phyloP scores from a whole-genome alignment of 371 early-diverging fungal genomes.

The Apophysomyces sp. region DNA sequence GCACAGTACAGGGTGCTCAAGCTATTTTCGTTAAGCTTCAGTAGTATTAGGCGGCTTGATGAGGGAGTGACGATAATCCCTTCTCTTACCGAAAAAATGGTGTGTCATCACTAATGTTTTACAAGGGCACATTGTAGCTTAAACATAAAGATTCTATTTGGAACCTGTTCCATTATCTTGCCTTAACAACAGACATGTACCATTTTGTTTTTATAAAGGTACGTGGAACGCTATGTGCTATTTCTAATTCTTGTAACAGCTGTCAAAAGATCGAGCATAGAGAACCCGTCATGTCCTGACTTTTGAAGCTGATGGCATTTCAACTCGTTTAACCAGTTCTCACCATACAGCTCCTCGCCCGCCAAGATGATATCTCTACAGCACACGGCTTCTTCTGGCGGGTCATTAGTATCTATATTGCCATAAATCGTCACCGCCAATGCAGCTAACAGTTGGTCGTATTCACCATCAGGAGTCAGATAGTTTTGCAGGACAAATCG shows the following conservation, averaged over 20 bases:
- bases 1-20: too few relatives aligned
- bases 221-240: not conserved
- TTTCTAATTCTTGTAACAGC: not conserved
- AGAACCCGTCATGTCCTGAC: not conserved
- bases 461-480: not conserved
- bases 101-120: too few relatives aligned
- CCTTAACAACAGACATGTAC: too few relatives aligned
- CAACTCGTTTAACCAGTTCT: not conserved
- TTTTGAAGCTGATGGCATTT: not conserved
- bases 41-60: too few relatives aligned
- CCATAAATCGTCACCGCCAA: not conserved
- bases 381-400: not conserved
- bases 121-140: too few relatives aligned
- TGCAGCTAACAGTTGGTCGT: not conserved
- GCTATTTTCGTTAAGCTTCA: too few relatives aligned
- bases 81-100: too few relatives aligned
- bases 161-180: too few relatives aligned
- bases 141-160: too few relatives aligned
- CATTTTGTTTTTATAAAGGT: not conserved
- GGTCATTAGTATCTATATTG: not conserved
- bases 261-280: not conserved
- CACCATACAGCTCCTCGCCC: not conserved
- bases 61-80: too few relatives aligned
- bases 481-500: not conserved
- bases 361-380: not conserved